Conservation (phyloP, 495 filamentous ascomycete species). For the Daldinia loculata region DNA sequence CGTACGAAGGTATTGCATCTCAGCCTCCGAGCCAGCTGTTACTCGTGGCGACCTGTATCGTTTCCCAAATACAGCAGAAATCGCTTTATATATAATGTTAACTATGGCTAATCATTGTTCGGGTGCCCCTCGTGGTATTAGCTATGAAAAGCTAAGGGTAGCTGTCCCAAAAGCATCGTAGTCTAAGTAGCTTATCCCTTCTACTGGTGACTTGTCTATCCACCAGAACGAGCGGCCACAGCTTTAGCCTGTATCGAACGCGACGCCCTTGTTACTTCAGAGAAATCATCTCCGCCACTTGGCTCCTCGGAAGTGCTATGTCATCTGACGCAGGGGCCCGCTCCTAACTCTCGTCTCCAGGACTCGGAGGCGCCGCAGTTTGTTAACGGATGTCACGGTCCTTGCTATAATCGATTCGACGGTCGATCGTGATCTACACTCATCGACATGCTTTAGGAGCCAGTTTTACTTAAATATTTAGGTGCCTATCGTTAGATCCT, state of each 20-base stretch:
- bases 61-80: neutral
- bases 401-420: neutral
- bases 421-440: neutral
- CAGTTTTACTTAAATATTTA: neutral
- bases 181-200: neutral
- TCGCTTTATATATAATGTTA: neutral
- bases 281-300: neutral
- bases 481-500: neutral
- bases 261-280: neutral
- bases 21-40: neutral
- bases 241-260: too few relatives aligned
- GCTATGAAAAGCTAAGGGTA: neutral
- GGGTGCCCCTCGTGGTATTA: neutral
- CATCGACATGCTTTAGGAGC: neutral
- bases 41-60: neutral
- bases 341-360: neutral
- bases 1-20: neutral
- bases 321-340: conserved; percentile 40
- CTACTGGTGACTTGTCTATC: neutral
- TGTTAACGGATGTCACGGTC: conserved; percentile 1
- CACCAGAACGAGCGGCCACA: neutral
- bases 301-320: conserved; percentile 13
- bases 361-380: conserved; percentile 3
- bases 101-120: neutral
- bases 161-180: neutral